These are phyloP conservation scores for Oehlia diaphana DNA, from an alignment of 192 early-diverging fungal genomes.

Conservation along the genomic window DNA sequence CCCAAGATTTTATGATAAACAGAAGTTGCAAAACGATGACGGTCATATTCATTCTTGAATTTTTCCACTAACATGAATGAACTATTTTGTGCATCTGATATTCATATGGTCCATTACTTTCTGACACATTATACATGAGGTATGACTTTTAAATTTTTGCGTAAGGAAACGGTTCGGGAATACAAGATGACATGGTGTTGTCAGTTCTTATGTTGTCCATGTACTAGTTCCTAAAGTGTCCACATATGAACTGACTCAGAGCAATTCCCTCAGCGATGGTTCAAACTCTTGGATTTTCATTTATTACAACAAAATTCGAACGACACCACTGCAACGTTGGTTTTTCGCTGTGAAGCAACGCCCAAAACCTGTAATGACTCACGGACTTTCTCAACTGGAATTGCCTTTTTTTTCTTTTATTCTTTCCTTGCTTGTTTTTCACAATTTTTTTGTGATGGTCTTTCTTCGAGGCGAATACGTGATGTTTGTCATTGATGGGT, in stretches of 20 bases:
- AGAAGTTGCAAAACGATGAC: conserved; percentile 7
- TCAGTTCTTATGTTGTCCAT: background rate
- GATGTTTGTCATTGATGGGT: background rate
- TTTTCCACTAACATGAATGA: conserved; percentile 15
- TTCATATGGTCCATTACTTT: conserved; percentile 5
- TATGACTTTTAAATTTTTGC: background rate
- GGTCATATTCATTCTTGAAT: conserved; percentile 4
- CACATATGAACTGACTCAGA: background rate
- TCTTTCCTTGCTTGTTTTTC: conserved; percentile 5
- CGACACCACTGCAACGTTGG: conserved; percentile 13
- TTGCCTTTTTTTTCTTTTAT: background rate
- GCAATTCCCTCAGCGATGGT: background rate
- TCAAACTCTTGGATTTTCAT: background rate
- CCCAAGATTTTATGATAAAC: background rate
- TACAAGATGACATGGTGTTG: conserved; percentile 15
- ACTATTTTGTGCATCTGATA: background rate
- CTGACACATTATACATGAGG: background rate
- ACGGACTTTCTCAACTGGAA: background rate
- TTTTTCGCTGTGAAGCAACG: background rate
- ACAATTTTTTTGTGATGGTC: background rate
- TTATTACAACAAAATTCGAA: background rate
- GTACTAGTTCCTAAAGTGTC: background rate
- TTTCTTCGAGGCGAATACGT: conserved; percentile 11
- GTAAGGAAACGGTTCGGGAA: background rate
- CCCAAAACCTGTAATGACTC: no score